These are phyloP conservation scores for Musa acuminata DNA, from an alignment of 176 grass and related monocot genomes.

Conservation along the genomic window DNA sequence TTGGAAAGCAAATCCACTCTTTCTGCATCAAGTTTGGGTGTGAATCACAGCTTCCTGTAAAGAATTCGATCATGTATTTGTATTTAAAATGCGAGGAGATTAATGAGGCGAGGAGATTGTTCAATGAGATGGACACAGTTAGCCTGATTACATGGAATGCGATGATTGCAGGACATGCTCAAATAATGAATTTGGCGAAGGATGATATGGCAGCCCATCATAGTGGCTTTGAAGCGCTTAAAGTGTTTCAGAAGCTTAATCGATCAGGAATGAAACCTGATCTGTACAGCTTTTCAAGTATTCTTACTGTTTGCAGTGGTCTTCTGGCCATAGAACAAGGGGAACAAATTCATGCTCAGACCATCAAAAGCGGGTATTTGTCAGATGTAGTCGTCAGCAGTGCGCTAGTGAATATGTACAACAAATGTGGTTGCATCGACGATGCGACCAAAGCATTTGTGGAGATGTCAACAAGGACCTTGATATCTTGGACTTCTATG, in stretches of 20 bases:
- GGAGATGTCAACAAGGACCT: constrained; percentile 57
- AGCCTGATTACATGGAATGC: constrained; percentile 73
- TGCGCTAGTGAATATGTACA: constrained; percentile 89
- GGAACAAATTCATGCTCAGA: constrained; percentile 68
- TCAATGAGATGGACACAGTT: constrained; percentile 41
- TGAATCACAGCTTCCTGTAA: constrained; percentile 41
- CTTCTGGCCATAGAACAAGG: constrained; percentile 76
- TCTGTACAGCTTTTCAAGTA: constrained; percentile 70
- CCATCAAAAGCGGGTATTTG: constrained; percentile 60
- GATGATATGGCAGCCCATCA: constrained; percentile 47
- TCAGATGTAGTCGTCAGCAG: constrained; percentile 70
- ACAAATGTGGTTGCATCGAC: constrained; percentile 62
- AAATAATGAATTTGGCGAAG: constrained; percentile 57
- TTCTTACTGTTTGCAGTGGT: constrained; percentile 56
- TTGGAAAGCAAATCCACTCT: constrained; percentile 67
- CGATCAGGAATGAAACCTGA: constrained; percentile 51
- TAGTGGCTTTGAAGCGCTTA: constrained; percentile 57
- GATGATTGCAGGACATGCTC: constrained; percentile 56
- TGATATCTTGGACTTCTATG: constrained; percentile 85
- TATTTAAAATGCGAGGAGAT: constrained; percentile 57
- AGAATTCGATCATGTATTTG: constrained; percentile 69
- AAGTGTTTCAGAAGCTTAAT: constrained; percentile 48
- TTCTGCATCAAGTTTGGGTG: constrained; percentile 65
- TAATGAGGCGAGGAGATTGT: constrained; percentile 49
- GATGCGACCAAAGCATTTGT: constrained; percentile 59